Evolutionary conservation across 2,329 filamentous ascomycete species (phyloP), one percentile per base, ranked within the genome.

Genomic region (Sclerotinia subarctica): DNA sequence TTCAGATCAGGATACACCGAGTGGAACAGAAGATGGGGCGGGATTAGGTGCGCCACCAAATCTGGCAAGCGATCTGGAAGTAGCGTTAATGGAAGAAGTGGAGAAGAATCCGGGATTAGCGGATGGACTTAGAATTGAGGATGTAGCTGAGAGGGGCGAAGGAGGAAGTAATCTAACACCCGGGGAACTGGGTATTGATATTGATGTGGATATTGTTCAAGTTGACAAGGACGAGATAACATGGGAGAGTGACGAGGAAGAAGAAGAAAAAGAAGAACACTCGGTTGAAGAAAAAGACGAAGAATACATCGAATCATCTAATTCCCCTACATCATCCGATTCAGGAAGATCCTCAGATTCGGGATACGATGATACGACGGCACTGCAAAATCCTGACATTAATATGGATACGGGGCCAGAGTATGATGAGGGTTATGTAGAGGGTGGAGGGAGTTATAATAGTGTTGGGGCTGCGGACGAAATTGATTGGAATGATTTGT

Each of bases 141-240:
- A 35, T 49, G 17, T 62, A 19, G 44, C 42, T 24, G 21, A n/a
- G 8, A 13, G 15, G 11, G 44, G 58, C 2, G 29, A 49, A 3
- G 58, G 58, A 11, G 58, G 58, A 17, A 62, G 58, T 49, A 62
- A 49, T 62, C 24, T 49, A 7, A 62, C 44, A 5, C 58, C 58
- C 0, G 29, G n/a, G 15, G 58, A 62, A 15, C 1, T 62, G 21
- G 58, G 44, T 2, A 15, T 42, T 15, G 58, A 35, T 8, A 24
- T 62, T 3, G 44, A 35, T 29, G 3, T 49, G 1, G 29, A 49
- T 35, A 46, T 49, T n/a, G 32, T 13, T 56, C 29, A 24, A 5
- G 8, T 17, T 8, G 26, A 47, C 15, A 21, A 58, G 17, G 54
- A 62, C 10, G 58, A 62, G 26, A 62, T 62, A n/a, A 62, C 58